phyloP scores from a whole-genome alignment of 192 early-diverging fungal genomes.

The Podila minutissima region DNA sequence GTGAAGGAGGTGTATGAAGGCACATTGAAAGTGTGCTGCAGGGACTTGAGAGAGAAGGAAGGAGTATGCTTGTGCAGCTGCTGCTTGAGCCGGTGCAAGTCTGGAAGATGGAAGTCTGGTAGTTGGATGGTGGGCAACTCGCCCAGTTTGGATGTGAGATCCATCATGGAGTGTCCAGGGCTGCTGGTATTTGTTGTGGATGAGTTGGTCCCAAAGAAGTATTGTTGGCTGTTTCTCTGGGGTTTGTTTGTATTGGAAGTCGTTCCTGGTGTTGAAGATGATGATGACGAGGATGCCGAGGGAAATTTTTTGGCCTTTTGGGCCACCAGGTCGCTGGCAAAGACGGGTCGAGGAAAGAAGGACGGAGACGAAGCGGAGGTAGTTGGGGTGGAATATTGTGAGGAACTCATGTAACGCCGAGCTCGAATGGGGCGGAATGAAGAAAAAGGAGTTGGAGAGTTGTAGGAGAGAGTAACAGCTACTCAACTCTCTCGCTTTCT shows the following conservation, averaged over 20 bases:
- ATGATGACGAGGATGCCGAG: neutral
- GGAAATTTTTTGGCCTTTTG: neutral
- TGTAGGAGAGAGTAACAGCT: no score
- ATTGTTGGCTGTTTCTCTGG: no score
- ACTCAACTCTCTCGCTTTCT: no score
- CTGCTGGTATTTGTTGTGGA: neutral
- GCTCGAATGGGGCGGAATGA: neutral
- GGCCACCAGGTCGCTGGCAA: conserved; percentile 1
- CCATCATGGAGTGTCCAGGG: conserved; percentile 6
- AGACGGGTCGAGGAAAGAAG: conserved; percentile 1
- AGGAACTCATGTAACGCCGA: neutral
- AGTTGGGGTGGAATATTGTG: neutral
- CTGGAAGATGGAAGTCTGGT: conserved; percentile 47
- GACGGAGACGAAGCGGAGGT: neutral
- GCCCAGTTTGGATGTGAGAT: conserved; percentile 12
- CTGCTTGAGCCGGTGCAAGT: conserved; percentile 33
- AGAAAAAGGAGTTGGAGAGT: neutral
- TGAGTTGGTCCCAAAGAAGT: no score
- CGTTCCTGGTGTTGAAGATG: neutral
- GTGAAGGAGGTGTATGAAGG: conserved; percentile 31
- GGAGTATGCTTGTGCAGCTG: conserved; percentile 48
- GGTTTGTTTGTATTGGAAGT: neutral
- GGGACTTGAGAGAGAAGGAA: conserved; percentile 43
- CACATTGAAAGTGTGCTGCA: conserved; percentile 36
- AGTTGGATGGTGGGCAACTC: conserved; percentile 26